These are phyloP conservation scores for Daldinia childiae DNA, from an alignment of 495 filamentous ascomycete genomes.

Conservation along the genomic window DNA sequence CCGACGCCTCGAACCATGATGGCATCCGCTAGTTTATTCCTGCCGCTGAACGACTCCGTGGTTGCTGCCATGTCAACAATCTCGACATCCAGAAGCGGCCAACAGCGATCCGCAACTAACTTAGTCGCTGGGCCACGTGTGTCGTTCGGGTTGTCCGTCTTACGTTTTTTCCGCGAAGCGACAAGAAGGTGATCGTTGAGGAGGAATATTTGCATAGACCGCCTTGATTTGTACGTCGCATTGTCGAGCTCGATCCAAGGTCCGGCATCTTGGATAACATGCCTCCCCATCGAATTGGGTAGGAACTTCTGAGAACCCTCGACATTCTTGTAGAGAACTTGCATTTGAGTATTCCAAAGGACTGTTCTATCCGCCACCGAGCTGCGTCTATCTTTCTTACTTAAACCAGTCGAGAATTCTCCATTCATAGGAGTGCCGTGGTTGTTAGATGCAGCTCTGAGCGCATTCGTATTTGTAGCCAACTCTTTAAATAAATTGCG, in stretches of 20 bases:
- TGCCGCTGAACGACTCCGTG: slow-evolving; percentile 62
- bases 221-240: slow-evolving; percentile 90
- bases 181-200: slow-evolving; percentile 95
- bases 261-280: slow-evolving; percentile 88
- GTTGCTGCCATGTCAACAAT: slow-evolving; percentile 84
- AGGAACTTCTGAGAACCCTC: slow-evolving; percentile 97
- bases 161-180: slow-evolving; percentile 89
- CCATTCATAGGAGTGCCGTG: slow-evolving; percentile 38
- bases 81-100: slow-evolving; percentile 92
- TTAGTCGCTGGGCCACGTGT: slow-evolving; percentile 73
- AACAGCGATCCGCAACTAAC: slow-evolving; percentile 91
- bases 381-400: slow-evolving; percentile 75
- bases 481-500: slow-evolving; percentile 89
- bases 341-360: slow-evolving; percentile 91
- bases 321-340: slow-evolving; percentile 89
- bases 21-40: slow-evolving; percentile 81
- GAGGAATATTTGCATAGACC: slow-evolving; percentile 86
- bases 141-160: slow-evolving; percentile 72
- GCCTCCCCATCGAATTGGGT: slow-evolving; percentile 87
- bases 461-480: slow-evolving; percentile 72
- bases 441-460: slow-evolving; percentile 72
- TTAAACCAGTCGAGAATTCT: slow-evolving; percentile 60
- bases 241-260: slow-evolving; percentile 96
- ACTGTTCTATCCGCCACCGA: slow-evolving; percentile 95
- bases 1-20: slow-evolving; percentile 88